Evolutionary conservation across 2,329 filamentous ascomycete genomes (phyloP).

Genomic region (Pestalotiopsis sp.): DNA sequence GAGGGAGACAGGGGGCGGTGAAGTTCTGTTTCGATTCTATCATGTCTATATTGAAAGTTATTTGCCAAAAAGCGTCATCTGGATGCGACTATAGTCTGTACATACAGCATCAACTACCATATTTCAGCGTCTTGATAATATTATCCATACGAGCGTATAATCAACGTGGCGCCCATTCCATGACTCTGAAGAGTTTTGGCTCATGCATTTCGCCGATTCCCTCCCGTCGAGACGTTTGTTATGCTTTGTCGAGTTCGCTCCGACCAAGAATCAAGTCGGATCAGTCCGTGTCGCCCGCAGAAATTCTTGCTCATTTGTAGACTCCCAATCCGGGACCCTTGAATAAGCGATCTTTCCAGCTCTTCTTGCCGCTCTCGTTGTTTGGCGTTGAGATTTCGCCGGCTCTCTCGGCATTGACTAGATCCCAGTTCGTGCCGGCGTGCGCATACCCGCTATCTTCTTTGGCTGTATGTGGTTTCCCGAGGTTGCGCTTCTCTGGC

Average conservation of each 20-base stretch:
- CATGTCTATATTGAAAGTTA: conserved; percentile 3
- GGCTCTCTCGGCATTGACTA: background rate
- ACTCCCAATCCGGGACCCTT: background rate
- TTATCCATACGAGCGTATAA: no score
- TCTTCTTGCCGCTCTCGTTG: background rate
- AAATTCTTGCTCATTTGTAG: background rate
- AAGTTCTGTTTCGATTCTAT: background rate
- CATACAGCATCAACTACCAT: background rate
- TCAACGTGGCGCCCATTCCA: no score
- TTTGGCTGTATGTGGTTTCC: background rate
- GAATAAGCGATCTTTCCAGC: conserved; percentile 5
- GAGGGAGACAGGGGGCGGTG: no score
- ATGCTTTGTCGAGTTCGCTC: background rate
- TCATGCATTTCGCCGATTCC: no score
- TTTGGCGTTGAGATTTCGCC: background rate
- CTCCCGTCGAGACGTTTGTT: no score
- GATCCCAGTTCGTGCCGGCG: conserved; percentile 6
- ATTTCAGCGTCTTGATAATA: background rate
- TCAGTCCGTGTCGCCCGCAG: background rate
- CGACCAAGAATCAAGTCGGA: background rate
- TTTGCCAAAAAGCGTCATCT: background rate
- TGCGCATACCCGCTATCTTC: background rate
- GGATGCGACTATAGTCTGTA: background rate
- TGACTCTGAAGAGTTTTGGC: no score
- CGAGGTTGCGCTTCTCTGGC: background rate